Evolutionary conservation across 2,329 filamentous ascomycete genomes (phyloP).

Genomic region (Trematosphaeria pertusa): DNA sequence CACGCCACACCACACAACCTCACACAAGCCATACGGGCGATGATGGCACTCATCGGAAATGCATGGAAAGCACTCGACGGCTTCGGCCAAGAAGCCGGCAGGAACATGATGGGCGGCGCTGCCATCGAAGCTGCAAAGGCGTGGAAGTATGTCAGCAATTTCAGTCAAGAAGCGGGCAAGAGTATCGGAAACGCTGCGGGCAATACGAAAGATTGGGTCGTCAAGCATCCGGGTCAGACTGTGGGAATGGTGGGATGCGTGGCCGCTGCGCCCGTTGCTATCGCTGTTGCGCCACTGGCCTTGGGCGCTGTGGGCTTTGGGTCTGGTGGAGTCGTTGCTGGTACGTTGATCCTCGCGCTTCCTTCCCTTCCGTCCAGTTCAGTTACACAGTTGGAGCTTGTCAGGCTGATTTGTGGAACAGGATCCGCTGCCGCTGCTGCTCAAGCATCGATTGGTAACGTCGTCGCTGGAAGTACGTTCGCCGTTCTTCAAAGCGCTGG

Average conservation of each 20-base stretch:
- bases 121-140: neutral
- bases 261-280: slow-evolving; percentile 10
- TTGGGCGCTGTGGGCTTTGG: slow-evolving; percentile 19
- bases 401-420: too few species aligned
- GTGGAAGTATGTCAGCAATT: neutral
- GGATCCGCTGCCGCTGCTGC: slow-evolving; percentile 16
- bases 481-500: slow-evolving; percentile 27
- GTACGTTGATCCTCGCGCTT: too few species aligned
- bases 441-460: slow-evolving; percentile 22
- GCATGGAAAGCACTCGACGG: slow-evolving; percentile 7
- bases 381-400: too few species aligned
- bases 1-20: too few species aligned
- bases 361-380: too few species aligned
- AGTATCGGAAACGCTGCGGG: slow-evolving; percentile 1
- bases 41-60: slow-evolving; percentile 10
- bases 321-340: slow-evolving; percentile 16
- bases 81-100: slow-evolving; percentile 13
- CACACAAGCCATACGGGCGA: too few species aligned
- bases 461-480: slow-evolving; percentile 22
- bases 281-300: slow-evolving; percentile 2
- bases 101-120: too few species aligned
- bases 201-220: slow-evolving; percentile 17
- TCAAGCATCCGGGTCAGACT: slow-evolving; percentile 14
- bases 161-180: neutral
- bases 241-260: slow-evolving; percentile 15